Evolutionary conservation across 805 yeast genomes (phyloP), one percentile per base, ranked within the genome.

Genomic region (Yarrowia keelungensis): DNA sequence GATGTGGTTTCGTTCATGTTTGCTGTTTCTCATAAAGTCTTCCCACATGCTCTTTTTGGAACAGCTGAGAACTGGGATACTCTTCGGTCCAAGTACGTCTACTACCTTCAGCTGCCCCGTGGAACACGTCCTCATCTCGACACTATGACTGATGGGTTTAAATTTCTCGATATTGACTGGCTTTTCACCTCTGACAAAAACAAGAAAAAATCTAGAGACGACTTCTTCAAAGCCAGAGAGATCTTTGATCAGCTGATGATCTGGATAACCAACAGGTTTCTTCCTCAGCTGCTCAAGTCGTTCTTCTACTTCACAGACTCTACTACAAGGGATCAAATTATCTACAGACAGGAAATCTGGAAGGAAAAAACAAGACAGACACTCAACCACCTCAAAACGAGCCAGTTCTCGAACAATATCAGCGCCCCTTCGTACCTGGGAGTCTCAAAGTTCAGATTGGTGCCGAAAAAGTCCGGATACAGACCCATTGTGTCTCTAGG

Each of bases 401-500:
- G 39, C 5, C 45, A 62, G 16, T 49, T 39, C 12, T 36, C 46
- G 1, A 38, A 12, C 8, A 1, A n/a, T 12, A 35, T 49, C 8
- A 5, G 2, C 47, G 39, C 47, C 14, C 15, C 36, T 8, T 62
- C 67, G 15, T 32, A 22, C 1, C 22, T 62, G 3, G 67, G 67
- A 1, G 36, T 62, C n/a, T 62, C 67, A 8, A 49, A 47, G 16
- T 62, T 62, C 47, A 36, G 67, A 47, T 15, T 62, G 45, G 39
- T 62, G 14, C 67, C 67, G 2, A 62, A 62, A 39, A 38, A 36
- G 46, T 8, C 36, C 0, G 67, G 67, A 8, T 62, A 47, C 8
- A 9, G 67, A 36, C 54, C 54, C 8, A 62, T 62, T 19, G 67
- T 62, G 15, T 62, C 56, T n/a, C 39, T 49, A 2, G 67, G 67